Evolutionary conservation across 441 rosid genomes (phyloP).

Genomic region (Corymbia citriodora): DNA sequence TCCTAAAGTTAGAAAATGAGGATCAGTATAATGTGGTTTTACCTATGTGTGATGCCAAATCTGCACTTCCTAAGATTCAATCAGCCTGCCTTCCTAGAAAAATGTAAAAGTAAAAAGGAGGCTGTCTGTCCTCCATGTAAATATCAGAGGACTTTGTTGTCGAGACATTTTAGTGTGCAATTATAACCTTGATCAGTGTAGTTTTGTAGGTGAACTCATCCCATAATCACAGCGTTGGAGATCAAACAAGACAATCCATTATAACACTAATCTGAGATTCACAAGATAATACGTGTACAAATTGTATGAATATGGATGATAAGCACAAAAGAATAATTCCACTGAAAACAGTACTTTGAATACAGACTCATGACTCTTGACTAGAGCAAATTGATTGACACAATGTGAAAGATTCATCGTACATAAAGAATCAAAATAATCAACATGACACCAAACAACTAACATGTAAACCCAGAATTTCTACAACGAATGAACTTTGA

Average conservation of each 20-base stretch:
- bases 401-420: slow-evolving; percentile 6
- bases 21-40: background rate
- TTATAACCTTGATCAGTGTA: background rate
- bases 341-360: background rate
- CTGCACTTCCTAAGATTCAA: background rate
- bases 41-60: background rate
- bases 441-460: slow-evolving; percentile 15
- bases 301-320: background rate
- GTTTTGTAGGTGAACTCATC: background rate
- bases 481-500: slow-evolving; percentile 19
- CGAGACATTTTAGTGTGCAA: background rate
- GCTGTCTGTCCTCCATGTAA: background rate
- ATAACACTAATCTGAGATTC: background rate
- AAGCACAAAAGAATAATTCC: background rate
- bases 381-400: background rate
- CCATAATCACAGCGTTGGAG: background rate
- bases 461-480: slow-evolving; percentile 12
- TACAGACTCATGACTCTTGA: background rate
- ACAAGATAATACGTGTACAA: background rate
- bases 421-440: slow-evolving; percentile 51
- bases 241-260: background rate
- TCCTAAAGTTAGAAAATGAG: slow-evolving; percentile 9
- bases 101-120: background rate
- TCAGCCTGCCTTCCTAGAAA: background rate
- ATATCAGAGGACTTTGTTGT: background rate